Conservation (phyloP, 139 green algal genomes). For the Coelastrella sp. region DNA sequence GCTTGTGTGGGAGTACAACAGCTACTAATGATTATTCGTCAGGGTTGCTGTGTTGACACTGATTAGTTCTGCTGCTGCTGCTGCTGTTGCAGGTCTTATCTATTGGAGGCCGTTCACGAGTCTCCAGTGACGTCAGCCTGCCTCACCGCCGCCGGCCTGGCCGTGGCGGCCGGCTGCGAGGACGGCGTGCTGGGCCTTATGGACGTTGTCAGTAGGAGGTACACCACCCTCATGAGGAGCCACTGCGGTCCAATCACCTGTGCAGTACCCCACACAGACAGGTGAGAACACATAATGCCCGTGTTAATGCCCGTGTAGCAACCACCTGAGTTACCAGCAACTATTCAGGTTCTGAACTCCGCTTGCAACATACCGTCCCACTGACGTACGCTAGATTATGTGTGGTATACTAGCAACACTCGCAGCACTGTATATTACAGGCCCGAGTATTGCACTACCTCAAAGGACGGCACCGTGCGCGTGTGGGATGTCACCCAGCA, state of each 20-base stretch:
- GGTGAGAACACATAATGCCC: too few species aligned
- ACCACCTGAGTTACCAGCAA: too few species aligned
- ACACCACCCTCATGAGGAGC: constrained; percentile 77
- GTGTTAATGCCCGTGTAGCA: too few species aligned
- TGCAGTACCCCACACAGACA: constrained; percentile 66
- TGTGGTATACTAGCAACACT: too few species aligned
- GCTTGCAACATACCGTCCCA: too few species aligned
- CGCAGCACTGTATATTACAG: constrained; percentile 36
- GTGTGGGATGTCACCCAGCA: constrained; percentile 74
- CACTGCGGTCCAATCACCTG: constrained; percentile 73
- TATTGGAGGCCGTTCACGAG: constrained; percentile 85
- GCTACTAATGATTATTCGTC: background rate
- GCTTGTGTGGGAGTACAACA: too few species aligned
- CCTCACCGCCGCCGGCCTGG: constrained; percentile 73
- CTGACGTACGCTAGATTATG: too few species aligned
- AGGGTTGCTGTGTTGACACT: background rate
- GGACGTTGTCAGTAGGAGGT: constrained; percentile 75
- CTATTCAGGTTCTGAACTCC: too few species aligned
- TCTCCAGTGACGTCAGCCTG: constrained; percentile 70
- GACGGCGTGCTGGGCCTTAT: constrained; percentile 77
- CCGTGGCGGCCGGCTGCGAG: constrained; percentile 67
- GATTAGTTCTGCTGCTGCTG: background rate
- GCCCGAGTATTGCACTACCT: constrained; percentile 68
- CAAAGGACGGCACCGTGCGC: constrained; percentile 75
- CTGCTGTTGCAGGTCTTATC: constrained; percentile 59